Conservation (phyloP, 345 rosid genomes). For the Salix arbutifolia region DNA sequence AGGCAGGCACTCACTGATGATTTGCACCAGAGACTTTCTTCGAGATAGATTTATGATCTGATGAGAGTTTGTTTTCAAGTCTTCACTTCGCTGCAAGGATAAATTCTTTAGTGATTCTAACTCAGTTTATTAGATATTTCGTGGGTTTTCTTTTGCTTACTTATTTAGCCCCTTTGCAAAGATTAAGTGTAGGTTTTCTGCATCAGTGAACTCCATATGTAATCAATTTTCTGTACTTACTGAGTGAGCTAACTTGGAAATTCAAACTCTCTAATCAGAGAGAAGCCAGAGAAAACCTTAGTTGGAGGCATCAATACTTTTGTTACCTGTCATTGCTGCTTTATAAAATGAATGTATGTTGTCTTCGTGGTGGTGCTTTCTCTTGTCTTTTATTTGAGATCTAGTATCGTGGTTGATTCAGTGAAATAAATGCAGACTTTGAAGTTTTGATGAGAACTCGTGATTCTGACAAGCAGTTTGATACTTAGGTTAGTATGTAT, state of each 20-base stretch:
- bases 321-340: background rate
- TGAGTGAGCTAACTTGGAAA: constrained; percentile 17
- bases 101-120: constrained; percentile 20
- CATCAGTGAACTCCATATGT: constrained; percentile 12
- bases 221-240: background rate
- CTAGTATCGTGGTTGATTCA: no score
- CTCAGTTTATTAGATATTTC: constrained; percentile 12
- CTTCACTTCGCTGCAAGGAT: constrained; percentile 10
- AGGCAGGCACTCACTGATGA: constrained; percentile 96
- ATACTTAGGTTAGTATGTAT: no score
- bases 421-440: no score
- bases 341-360: background rate
- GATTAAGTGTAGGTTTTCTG: constrained; percentile 17
- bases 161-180: background rate
- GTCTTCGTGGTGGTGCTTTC: no score
- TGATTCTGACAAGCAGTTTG: no score
- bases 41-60: constrained; percentile 40
- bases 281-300: background rate
- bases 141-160: background rate
- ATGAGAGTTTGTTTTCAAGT: constrained; percentile 4
- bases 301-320: background rate
- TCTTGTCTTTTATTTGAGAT: no score
- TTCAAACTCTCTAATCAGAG: background rate
- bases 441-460: no score
- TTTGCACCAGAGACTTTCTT: constrained; percentile 85